A percentile compares a stretch with the other conserved stretches of the same genome.
Conservation (phyloP, 2,329 filamentous ascomycete genomes). For the Epichloe brachyelytri region DNA sequence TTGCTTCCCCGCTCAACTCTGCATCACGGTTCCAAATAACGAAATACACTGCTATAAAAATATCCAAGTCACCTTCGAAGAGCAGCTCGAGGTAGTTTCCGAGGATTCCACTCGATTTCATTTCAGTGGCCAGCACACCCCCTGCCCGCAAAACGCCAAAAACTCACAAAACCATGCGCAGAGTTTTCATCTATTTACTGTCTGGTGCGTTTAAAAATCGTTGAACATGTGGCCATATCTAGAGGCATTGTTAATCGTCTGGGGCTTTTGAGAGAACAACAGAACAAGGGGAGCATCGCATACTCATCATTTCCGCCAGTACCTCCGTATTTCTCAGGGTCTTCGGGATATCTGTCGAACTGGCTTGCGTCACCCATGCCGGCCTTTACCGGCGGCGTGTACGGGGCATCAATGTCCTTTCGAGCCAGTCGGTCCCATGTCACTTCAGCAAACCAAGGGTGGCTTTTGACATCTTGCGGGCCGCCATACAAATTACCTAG, state of each 20-base stretch:
- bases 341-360: slow-evolving; percentile 96
- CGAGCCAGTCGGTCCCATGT: slow-evolving; percentile 90
- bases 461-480: slow-evolving; percentile 83
- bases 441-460: slow-evolving; percentile 93
- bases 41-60: neutral
- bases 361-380: slow-evolving; percentile 92
- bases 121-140: neutral
- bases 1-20: neutral
- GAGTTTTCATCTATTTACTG: neutral
- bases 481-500: slow-evolving; percentile 89
- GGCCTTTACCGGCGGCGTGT: slow-evolving; percentile 88
- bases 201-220: slow-evolving; percentile 45
- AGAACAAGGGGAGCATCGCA: slow-evolving; percentile 21
- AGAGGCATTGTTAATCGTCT: slow-evolving; percentile 7
- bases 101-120: neutral
- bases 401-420: slow-evolving; percentile 97
- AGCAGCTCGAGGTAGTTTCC: neutral
- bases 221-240: slow-evolving; percentile 64
- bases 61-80: neutral
- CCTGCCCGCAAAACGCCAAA: neutral
- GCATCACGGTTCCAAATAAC: neutral
- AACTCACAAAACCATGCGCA: neutral
- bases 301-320: slow-evolving; percentile 67
- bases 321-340: slow-evolving; percentile 81
- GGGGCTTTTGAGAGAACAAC: slow-evolving; percentile 16